Evolutionary conservation across 2,329 filamentous ascomycete species (phyloP), one percentile per base, ranked within the genome.

Genomic region (Paecilomyces fulvus): DNA sequence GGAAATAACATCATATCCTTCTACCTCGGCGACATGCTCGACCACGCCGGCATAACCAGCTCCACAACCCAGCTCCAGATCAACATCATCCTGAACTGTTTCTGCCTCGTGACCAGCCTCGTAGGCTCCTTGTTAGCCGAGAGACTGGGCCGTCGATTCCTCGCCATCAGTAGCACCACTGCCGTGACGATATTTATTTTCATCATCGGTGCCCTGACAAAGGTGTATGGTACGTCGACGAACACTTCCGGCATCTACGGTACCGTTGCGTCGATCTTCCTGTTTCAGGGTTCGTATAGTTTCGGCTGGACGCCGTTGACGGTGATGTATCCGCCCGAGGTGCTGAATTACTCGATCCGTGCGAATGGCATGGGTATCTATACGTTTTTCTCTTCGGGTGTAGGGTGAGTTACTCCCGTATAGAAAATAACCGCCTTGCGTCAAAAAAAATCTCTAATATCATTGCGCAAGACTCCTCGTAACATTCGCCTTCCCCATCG

Each of bases 281-380:
- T 81, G 1, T 82, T 81, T 62, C 76, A 79, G 55, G 79, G 77
- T 0, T 76, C 75, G 54, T 82, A 81, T 61, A 74, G 72, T 0
- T 67, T 81, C n/a, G 77, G 73, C 0, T 79, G 75, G 76, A 81
- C 78, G 6, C 78, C 78, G 2, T 61, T 82, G 25, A 67, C 76
- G 0, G 75, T 73, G 53, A 66, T 80, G 1, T 81, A 81, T 57
- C 77, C 78, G 0, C 72, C 78, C 0, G 79, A 80, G 63, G 70
- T 80, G 7, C 70, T 80, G 64, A 75, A 77, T 61, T 80, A 79
- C 59, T 74, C 75, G 0, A 77, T 80, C 49, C 73, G 78, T 30
- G 77, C 77, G 0, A 77, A 77, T 51, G 78, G 77, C 1, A 62
- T 79, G 58, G 75, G 72, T 0, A 64, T 75, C 48, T 75, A 72